These are phyloP conservation scores for Schizonepeta tenuifolia DNA, from an alignment of 257 asterid species.

Conservation along the genomic window DNA sequence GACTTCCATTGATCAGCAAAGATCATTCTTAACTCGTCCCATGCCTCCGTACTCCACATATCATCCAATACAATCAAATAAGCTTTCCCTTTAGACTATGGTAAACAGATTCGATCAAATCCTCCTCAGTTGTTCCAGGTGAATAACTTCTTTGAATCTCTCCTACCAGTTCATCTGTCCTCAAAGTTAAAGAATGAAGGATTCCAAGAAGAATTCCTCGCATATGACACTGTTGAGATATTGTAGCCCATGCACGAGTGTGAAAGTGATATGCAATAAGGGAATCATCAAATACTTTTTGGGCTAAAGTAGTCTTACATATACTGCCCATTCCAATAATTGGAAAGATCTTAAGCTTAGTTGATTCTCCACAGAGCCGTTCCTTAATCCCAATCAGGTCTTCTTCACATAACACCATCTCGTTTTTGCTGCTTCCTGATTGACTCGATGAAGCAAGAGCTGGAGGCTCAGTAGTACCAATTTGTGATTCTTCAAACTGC, in stretches of 20 bases:
- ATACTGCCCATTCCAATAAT: slow-evolving; percentile 40
- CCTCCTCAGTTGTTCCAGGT: not conserved
- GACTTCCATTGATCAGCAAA: slow-evolving; percentile 39
- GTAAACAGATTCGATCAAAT: not conserved
- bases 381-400: slow-evolving; percentile 27
- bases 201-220: slow-evolving; percentile 28
- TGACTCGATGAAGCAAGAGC: not conserved
- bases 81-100: slow-evolving; percentile 30
- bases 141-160: not conserved
- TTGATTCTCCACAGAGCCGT: slow-evolving; percentile 32
- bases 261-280: slow-evolving; percentile 26
- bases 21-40: slow-evolving; percentile 36
- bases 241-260: slow-evolving; percentile 31
- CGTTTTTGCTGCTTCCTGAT: not conserved
- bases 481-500: not conserved
- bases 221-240: slow-evolving; percentile 26
- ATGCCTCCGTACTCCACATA: slow-evolving; percentile 34
- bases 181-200: slow-evolving; percentile 24
- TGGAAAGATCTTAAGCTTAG: slow-evolving; percentile 31
- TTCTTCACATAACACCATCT: slow-evolving; percentile 32
- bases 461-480: not conserved
- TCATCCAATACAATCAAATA: slow-evolving; percentile 39
- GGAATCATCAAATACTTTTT: slow-evolving; percentile 23
- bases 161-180: not conserved
- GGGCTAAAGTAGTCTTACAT: slow-evolving; percentile 41